Evolutionary conservation across 2,329 filamentous ascomycete species (phyloP), one percentile per base, ranked within the genome.

Genomic region (Teratosphaeriaceae sp.): DNA sequence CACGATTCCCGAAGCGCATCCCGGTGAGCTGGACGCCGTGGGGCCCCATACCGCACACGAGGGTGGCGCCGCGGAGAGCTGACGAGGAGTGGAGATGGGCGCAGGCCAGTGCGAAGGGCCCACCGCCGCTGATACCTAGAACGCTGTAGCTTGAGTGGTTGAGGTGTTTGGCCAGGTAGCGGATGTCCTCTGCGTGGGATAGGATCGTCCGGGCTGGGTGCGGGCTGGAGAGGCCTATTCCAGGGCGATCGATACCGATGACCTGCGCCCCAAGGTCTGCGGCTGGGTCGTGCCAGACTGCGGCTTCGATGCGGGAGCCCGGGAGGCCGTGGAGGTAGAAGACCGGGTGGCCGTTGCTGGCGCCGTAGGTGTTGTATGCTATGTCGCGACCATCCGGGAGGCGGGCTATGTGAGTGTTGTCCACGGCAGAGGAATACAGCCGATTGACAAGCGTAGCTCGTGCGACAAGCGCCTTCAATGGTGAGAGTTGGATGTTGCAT

Each of bases 81-180:
- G 7, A 19, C 5, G 36, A 21, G 11, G 36, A 21, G 15, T 9
- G 24, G 5, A 16, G 5, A 19, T 9, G 18, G 6, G 36, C 36
- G 18, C 36, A 38, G n/a, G 36, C 36, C n/a, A 38, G 36, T 26
- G 36, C 36, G 36, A 24, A 38, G 24, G 7, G 36, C 22, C 36
- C 36, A 18, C 36, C 36, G 18, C 36, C 36, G 18, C 36, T 38
- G 20, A 27, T 15, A 5, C 36, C 36, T 12, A 38, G 24, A 5
- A 38, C 36, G 18, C 36, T 38, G 22, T 38, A 38, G 9, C 18
- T 12, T 12, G 7, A 9, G 36, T 24, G 8, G 18, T 15, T 16
- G n/a, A 38, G 36, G n/a, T 38, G 36, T 21, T 38, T 38, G 20
- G 36, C 36, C 6, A 38, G 9, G 6, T 38, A 15, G 13, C 26